A percentile compares a stretch with the other conserved stretches of the same genome.
These are phyloP conservation scores for Plasmodium knowlesi DNA, from an alignment of 169 alveolate genomes.

Conservation along the genomic window DNA sequence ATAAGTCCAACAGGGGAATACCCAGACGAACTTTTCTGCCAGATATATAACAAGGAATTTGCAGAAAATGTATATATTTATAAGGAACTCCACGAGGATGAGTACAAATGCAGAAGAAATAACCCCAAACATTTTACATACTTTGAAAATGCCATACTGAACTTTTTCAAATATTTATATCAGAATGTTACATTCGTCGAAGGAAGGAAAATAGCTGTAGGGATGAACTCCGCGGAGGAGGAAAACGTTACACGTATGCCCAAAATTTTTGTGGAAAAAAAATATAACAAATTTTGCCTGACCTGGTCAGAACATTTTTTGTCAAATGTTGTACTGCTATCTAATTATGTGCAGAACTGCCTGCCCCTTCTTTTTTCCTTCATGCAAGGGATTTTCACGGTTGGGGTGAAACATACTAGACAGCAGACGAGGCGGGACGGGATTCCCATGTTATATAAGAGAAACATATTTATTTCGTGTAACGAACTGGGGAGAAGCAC, in stretches of 20 bases:
- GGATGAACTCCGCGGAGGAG: not conserved
- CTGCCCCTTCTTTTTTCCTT: conserved; percentile 48
- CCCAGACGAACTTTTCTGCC: conserved; percentile 14
- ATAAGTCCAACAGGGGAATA: not conserved
- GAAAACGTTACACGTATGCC: not conserved
- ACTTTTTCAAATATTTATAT: conserved; percentile 18
- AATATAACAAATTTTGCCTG: conserved; percentile 12
- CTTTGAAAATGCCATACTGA: conserved; percentile 18
- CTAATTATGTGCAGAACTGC: conserved; percentile 43
- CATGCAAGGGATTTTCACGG: conserved; percentile 10
- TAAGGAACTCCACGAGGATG: not conserved
- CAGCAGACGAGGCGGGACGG: not conserved
- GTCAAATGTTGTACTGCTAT: conserved; percentile 59
- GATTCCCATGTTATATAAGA: not conserved
- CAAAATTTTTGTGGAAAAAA: not conserved
- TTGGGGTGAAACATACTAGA: not conserved
- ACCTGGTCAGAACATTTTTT: conserved; percentile 34
- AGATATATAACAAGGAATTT: conserved; percentile 35
- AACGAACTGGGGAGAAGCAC: not conserved
- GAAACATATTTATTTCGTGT: not conserved
- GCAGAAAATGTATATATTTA: conserved; percentile 1
- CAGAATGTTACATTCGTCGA: not conserved
- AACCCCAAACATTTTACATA: conserved; percentile 13
- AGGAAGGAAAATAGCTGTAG: not conserved
- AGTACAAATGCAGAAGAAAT: conserved; percentile 14